phyloP scores from a whole-genome alignment of 495 filamentous ascomycete genomes.

The Monascus purpureus region DNA sequence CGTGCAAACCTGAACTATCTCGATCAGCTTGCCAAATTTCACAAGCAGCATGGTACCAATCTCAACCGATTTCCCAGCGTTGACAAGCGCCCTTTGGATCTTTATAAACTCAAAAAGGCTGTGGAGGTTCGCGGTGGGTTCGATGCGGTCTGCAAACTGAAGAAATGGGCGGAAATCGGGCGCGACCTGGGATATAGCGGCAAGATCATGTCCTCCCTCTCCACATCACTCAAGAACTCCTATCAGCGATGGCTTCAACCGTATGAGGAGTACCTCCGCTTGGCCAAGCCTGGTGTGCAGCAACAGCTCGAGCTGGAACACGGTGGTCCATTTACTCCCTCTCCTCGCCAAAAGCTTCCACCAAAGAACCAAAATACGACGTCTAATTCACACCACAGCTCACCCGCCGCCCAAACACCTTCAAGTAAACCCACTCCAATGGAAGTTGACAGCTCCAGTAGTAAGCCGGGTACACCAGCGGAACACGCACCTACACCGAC shows the following conservation, averaged over 20 bases:
- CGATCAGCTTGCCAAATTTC: slow-evolving; percentile 89
- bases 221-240: slow-evolving; percentile 96
- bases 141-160: slow-evolving; percentile 87
- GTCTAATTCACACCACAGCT: slow-evolving; percentile 47
- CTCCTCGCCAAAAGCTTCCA: slow-evolving; percentile 59
- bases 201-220: slow-evolving; percentile 99
- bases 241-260: slow-evolving; percentile 93
- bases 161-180: slow-evolving; percentile 99
- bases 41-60: slow-evolving; percentile 91
- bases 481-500: slow-evolving; percentile 41
- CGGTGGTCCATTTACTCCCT: slow-evolving; percentile 86
- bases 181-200: slow-evolving; percentile 95
- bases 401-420: slow-evolving; percentile 57
- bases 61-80: slow-evolving; percentile 90
- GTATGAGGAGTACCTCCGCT: slow-evolving; percentile 86
- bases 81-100: slow-evolving; percentile 91
- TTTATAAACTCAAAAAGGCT: slow-evolving; percentile 93
- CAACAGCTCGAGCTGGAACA: slow-evolving; percentile 88
- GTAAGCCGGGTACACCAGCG: slow-evolving; percentile 23
- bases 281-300: slow-evolving; percentile 93
- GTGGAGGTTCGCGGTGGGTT: slow-evolving; percentile 91
- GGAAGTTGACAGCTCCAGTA: slow-evolving; percentile 32
- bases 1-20: slow-evolving; percentile 93
- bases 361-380: slow-evolving; percentile 51
- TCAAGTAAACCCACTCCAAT: slow-evolving; percentile 52